Conservation (phyloP, 768 basidiomycete species). For the Cyclocybe cylindracea region DNA sequence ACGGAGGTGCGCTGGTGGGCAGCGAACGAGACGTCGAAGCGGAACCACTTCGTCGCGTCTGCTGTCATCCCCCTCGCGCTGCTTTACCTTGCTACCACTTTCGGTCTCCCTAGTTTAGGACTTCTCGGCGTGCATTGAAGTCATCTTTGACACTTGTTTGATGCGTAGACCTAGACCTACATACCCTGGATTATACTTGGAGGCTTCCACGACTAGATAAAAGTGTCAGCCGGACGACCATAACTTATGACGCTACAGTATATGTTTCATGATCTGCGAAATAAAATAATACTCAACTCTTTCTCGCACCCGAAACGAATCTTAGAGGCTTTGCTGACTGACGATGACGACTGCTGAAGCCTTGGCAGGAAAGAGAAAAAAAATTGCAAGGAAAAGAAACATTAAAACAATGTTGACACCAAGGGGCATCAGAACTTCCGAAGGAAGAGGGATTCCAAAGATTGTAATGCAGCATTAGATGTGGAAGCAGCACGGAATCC, state of each 20-base stretch:
- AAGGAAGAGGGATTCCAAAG: slow-evolving; percentile 41
- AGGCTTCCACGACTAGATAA: no score
- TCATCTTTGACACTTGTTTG: no score
- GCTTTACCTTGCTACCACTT: slow-evolving; percentile 13
- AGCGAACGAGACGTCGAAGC: slow-evolving; percentile 25
- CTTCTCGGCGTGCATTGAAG: slow-evolving; percentile 1
- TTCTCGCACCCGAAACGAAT: no score
- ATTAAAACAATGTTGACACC: slow-evolving; percentile 13
- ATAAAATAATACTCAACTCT: no score
- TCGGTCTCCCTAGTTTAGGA: slow-evolving; percentile 7
- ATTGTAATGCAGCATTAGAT: slow-evolving; percentile 43
- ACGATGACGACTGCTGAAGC: not conserved
- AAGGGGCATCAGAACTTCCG: slow-evolving; percentile 19
- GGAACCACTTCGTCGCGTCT: slow-evolving; percentile 15
- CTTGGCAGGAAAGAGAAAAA: not conserved
- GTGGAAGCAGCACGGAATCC: slow-evolving; percentile 50
- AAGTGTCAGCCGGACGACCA: no score
- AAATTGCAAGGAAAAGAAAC: not conserved
- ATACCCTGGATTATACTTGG: no score
- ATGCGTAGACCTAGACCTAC: no score
- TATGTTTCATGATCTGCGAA: no score
- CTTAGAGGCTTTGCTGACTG: no score
- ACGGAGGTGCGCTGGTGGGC: slow-evolving; percentile 81
- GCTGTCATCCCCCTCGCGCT: slow-evolving; percentile 19
- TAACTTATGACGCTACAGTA: no score